phyloP scores from a whole-genome alignment of 192 early-diverging fungal genomes.

The Umbelopsis vinacea region DNA sequence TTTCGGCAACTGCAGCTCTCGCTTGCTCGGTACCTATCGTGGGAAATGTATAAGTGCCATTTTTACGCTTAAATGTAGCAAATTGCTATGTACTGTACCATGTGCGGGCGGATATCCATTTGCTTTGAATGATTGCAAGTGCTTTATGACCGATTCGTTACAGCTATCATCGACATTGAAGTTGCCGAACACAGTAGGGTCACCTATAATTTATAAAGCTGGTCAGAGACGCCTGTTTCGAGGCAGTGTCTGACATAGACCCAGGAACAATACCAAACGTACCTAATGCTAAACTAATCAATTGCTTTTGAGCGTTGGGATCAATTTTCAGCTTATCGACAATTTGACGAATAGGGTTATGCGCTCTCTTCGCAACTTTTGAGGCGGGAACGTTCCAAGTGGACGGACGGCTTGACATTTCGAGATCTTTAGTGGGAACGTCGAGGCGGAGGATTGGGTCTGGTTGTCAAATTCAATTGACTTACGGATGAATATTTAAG shows the following conservation, averaged over 20 bases:
- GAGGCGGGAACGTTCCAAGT: conserved; percentile 62
- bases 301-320: conserved; percentile 59
- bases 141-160: conserved; percentile 73
- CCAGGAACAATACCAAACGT: neutral
- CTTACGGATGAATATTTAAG: neutral
- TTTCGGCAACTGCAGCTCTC: conserved; percentile 76
- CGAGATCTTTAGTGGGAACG: conserved; percentile 4
- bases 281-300: conserved; percentile 71
- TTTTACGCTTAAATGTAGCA: neutral
- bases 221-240: neutral
- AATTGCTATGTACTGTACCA: conserved; percentile 48
- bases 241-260: conserved; percentile 10
- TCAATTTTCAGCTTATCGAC: conserved; percentile 79
- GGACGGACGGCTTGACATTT: conserved; percentile 10
- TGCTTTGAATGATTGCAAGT: conserved; percentile 69
- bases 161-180: conserved; percentile 75
- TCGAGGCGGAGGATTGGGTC: neutral
- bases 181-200: conserved; percentile 92
- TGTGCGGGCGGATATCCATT: conserved; percentile 86
- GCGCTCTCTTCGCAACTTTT: conserved; percentile 70
- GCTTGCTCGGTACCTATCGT: conserved; percentile 52
- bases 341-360: conserved; percentile 87
- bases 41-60: too few relatives aligned
- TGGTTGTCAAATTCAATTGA: neutral
- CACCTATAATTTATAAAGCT: conserved; percentile 50